Base-by-base conservation (phyloP, 441 rosid species). In the Monsonia emarginata region DNA sequence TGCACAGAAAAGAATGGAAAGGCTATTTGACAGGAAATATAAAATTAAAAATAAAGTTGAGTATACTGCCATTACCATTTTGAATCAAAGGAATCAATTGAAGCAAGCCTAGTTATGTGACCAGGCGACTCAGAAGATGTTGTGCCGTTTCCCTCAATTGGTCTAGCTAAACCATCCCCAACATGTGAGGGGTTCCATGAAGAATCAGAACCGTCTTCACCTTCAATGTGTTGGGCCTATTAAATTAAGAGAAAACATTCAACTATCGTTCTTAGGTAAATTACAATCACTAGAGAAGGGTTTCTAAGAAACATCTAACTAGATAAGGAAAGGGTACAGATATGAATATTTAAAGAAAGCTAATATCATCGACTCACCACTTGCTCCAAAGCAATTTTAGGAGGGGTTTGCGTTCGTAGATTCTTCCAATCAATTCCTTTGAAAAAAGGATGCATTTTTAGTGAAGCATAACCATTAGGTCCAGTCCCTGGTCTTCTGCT, bases 401-500 rank as follows among this genome's bases (percentile, higher is more conserved):
- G 99, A 63, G 98, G 97, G 59, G 79, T 79, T 77, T 79, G 85
- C 64, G 78, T 78, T 78, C 97, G 78, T 71, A 87, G 58, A 71
- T 88, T 82, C 74, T 78, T 78, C 99, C 99, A 95, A 68, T 90
- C 91, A 75, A 90, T 80, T 64, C 88, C 96, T 50, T 67, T 84
- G 70, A 95, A 95, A 83, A 95, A 95, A 25, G 93, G 90, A 83
- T 95, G 99, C 78, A 66, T 79, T 81, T 95, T 95, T 30, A 95
- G 91, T 36, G 77, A 77, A 27, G 82, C 78, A 79, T 95, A 90
- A 64, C 98, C 99, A 70, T 86, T 86, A 60, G 78, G 84, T 60
- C 99, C 97, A 42, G 98, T 89, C 48, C 98, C 98, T 40, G 91
- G 99, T 79, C 99, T 86, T 79, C 89, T 86, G 77, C 77, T 75